Evolutionary conservation across 768 basidiomycete genomes (phyloP).

Genomic region (Chalciporus chontae): DNA sequence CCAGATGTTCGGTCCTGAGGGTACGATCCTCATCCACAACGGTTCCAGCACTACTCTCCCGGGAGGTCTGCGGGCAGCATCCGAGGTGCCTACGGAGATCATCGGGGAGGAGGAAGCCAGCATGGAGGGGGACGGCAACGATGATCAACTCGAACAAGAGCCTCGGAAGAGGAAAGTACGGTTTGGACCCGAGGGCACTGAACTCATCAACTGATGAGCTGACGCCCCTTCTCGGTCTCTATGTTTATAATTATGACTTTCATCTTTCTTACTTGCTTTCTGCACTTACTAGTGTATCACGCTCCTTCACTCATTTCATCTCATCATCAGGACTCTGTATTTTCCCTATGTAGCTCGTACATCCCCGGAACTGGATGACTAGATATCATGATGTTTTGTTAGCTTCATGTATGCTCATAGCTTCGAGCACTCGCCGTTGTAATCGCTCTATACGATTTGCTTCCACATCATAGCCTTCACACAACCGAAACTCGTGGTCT

Average conservation of each 20-base stretch:
- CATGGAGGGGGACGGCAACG: not conserved
- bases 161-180: not conserved
- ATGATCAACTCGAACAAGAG: not conserved
- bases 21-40: slow-evolving; percentile 16
- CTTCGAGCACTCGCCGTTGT: not conserved
- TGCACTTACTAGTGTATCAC: not conserved
- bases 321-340: not conserved
- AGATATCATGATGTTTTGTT: not conserved
- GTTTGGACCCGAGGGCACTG: slow-evolving; percentile 24
- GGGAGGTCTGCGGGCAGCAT: slow-evolving; percentile 3
- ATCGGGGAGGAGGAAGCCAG: not conserved
- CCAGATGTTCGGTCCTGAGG: slow-evolving; percentile 21
- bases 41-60: not conserved
- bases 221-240: not conserved
- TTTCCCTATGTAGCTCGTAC: not conserved
- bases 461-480: too few species aligned
- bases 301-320: not conserved
- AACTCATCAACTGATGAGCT: slow-evolving; percentile 16
- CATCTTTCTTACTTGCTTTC: not conserved
- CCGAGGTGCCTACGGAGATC: not conserved
- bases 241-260: not conserved
- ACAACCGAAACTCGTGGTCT: too few species aligned
- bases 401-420: not conserved
- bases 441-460: not conserved
- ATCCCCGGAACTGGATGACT: not conserved